These are phyloP conservation scores for Solanum gandarillasii DNA, from an alignment of 257 asterid genomes.

Conservation along the genomic window DNA sequence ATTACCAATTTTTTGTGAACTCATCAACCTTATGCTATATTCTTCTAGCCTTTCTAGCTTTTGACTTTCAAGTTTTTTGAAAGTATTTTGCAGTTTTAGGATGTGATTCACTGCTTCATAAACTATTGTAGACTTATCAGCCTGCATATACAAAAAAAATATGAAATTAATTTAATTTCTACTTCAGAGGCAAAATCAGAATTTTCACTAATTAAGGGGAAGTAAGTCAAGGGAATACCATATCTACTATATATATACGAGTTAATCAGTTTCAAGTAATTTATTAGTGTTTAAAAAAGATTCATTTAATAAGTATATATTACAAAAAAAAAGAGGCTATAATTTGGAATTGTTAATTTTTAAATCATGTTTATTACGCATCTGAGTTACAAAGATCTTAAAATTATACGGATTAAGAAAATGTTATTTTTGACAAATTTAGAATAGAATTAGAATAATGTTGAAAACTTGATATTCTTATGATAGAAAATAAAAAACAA, in stretches of 20 bases:
- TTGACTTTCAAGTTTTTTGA: conserved; percentile 27
- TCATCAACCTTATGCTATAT: neutral
- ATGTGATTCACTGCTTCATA: conserved; percentile 58
- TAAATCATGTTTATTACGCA: neutral
- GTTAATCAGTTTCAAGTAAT: neutral
- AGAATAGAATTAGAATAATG: neutral
- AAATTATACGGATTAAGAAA: neutral
- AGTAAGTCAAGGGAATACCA: too few species aligned
- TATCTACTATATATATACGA: neutral
- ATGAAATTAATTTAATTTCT: neutral
- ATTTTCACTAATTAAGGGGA: neutral
- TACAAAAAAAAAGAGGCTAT: too few species aligned
- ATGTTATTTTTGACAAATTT: neutral
- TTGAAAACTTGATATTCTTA: neutral
- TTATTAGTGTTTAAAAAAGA: neutral
- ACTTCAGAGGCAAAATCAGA: accelerated
- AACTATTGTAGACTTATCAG: conserved; percentile 71
- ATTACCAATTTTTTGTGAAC: conserved; percentile 5
- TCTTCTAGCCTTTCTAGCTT: conserved; percentile 30
- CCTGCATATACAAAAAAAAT: conserved; percentile 17
- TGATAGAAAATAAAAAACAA: neutral
- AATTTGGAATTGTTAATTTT: too few species aligned
- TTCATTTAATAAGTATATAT: too few species aligned
- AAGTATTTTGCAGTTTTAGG: conserved; percentile 20
- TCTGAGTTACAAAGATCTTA: neutral